Evolutionary conservation across 768 basidiomycete genomes (phyloP), one percentile per base, ranked within the genome.

Genomic region (Crepidotus variabilis): DNA sequence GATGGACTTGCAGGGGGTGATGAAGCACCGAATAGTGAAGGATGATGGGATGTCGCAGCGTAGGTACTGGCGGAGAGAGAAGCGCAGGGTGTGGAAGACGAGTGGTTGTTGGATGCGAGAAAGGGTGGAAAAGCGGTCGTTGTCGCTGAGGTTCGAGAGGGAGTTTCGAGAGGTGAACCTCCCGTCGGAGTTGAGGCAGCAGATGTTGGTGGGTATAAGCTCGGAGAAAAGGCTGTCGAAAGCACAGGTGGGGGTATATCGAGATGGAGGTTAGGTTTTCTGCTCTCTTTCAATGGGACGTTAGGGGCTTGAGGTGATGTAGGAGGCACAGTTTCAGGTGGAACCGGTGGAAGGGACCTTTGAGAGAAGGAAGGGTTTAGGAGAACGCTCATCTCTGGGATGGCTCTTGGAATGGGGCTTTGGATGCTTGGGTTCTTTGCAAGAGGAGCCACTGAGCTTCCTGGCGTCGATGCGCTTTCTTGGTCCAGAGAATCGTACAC

Each of bases 1-100:
- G 87, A 88, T 4, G 86, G 83, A 56, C 83, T 87, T 53, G 53
- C 55, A n/a, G 67, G 59, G 8, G 50, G 50, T 2, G 58, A 48
- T n/a, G 43, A 20, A 43, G 47, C n/a, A 36, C 52, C 47, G 21
- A 51, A 18, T 13, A 32, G 43, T 13, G 55, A 56, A 13, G 55
- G 55, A 7, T 46, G 48, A 13, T 47, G 55, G 32, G 55, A 55
- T 9, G 50, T 21, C 2, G 11, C 39, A 6, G 55, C 14, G 47
- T 22, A 28, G n/a, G 35, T 49, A 57, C 52, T 36, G 59, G 57
- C 48, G 28, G 32, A 20, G 18, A 24, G 46, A 20, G 46, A 49
- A 21, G 22, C 47, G 22, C 6, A 3, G 2, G 47, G n/a, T 18
- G n/a, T 14, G 47, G 47, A 46, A 47, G 47, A 33, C 20, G 16